A percentile compares a stretch with the other conserved stretches of the same genome.
These are phyloP conservation scores for Ceratobasidium sp. DNA, from an alignment of 1,284 basidiomycete species.

Conservation along the genomic window DNA sequence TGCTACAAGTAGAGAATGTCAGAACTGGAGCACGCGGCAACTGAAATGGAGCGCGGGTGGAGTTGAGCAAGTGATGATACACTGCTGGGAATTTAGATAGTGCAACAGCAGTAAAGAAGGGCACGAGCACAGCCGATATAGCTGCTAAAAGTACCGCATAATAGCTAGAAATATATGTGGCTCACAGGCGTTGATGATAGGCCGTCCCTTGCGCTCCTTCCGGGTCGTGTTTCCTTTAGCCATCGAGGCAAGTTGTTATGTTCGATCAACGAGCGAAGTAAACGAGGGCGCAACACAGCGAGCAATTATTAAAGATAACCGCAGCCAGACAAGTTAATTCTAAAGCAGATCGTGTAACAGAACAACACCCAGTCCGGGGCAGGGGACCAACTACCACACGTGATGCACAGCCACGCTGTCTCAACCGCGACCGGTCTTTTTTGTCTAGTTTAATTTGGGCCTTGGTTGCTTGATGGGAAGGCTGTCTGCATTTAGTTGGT, in stretches of 20 bases:
- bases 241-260: conserved; percentile 16
- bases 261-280: conserved; percentile 12
- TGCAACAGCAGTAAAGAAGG: too few relatives aligned
- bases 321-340: not conserved
- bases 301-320: conserved; percentile 1
- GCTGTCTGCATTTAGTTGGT: too few relatives aligned
- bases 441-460: too few relatives aligned
- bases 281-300: not conserved
- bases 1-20: conserved; percentile 23
- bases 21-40: not conserved
- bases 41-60: not conserved
- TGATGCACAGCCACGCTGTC: conserved; percentile 14
- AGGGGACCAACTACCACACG: conserved; percentile 28
- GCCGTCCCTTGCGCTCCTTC: conserved; percentile 32
- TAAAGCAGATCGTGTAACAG: conserved; percentile 18
- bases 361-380: conserved; percentile 37
- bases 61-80: not conserved
- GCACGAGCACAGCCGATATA: not conserved
- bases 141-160: not conserved
- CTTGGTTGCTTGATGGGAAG: too few relatives aligned
- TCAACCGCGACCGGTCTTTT: not conserved
- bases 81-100: too few relatives aligned
- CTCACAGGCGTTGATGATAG: conserved; percentile 29
- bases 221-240: conserved; percentile 29
- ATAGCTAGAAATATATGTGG: not conserved